phyloP scores from a whole-genome alignment of 2,329 filamentous ascomycete species.

The Fusarium sublunatum region DNA sequence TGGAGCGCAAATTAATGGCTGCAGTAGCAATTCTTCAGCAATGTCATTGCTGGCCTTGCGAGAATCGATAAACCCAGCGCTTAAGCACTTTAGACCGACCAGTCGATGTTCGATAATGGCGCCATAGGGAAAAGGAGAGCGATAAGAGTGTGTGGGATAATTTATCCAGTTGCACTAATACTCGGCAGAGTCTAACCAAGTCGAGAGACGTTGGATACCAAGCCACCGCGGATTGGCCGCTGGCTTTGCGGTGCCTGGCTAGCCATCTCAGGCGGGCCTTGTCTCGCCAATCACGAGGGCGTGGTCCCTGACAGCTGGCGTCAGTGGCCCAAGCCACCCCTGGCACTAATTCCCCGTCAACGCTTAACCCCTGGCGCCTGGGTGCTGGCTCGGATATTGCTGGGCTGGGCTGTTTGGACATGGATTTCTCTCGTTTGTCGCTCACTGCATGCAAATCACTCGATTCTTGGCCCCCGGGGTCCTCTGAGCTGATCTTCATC shows the following conservation, averaged over 20 bases:
- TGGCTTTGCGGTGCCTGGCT: slow-evolving; percentile 45
- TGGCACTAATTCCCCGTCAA: slow-evolving; percentile 6
- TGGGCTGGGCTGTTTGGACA: not conserved
- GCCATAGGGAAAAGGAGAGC: slow-evolving; percentile 23
- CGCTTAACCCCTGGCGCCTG: slow-evolving; percentile 24
- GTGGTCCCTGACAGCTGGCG: slow-evolving; percentile 43
- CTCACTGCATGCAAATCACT: slow-evolving; percentile 18
- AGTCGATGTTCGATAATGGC: slow-evolving; percentile 2
- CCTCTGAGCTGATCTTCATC: slow-evolving; percentile 45
- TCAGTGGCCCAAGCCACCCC: slow-evolving; percentile 30
- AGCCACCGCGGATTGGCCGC: slow-evolving; percentile 32
- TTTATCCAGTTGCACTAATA: slow-evolving; percentile 24
- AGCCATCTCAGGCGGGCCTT: slow-evolving; percentile 29
- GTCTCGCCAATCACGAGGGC: slow-evolving; percentile 34
- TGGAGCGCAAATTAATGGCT: too few relatives aligned
- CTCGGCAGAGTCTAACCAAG: slow-evolving; percentile 8
- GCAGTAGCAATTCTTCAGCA: too few relatives aligned
- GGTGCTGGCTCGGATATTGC: not conserved
- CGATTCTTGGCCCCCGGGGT: slow-evolving; percentile 11
- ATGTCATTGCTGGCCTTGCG: not conserved
- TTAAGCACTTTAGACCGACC: not conserved
- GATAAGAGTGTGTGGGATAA: slow-evolving; percentile 30
- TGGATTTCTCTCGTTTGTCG: slow-evolving; percentile 12
- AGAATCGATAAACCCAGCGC: not conserved
- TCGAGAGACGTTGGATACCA: slow-evolving; percentile 21